Conservation (phyloP, 2,329 filamentous ascomycete species). For the Lachnellula subtilissima region DNA sequence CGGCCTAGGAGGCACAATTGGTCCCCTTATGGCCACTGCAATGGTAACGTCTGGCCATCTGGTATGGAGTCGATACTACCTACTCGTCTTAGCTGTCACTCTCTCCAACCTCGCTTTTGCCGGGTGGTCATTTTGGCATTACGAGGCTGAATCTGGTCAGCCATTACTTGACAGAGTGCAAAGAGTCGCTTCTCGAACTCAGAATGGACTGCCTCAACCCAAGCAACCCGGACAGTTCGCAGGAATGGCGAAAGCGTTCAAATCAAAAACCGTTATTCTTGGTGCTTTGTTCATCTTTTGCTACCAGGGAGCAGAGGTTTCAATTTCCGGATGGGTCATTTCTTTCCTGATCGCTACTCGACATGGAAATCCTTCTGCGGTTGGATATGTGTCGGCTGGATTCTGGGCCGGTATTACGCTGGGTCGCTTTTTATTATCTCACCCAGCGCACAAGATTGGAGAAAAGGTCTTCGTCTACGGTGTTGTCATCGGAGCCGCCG, state of each 20-base stretch:
- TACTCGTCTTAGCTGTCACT: constrained; percentile 57
- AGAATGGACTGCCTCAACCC: constrained; percentile 6
- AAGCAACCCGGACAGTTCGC: constrained; percentile 33
- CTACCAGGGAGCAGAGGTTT: constrained; percentile 81
- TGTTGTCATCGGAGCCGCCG: constrained; percentile 55
- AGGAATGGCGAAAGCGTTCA: constrained; percentile 42
- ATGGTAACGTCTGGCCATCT: constrained; percentile 57
- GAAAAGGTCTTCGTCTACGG: constrained; percentile 65
- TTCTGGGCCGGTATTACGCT: constrained; percentile 72
- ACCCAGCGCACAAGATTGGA: constrained; percentile 61
- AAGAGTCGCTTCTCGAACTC: constrained; percentile 33
- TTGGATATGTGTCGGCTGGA: constrained; percentile 75
- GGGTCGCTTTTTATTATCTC: constrained; percentile 67
- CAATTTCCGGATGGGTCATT: constrained; percentile 81
- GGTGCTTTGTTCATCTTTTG: constrained; percentile 79
- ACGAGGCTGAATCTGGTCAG: constrained; percentile 53
- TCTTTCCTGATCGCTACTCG: constrained; percentile 74
- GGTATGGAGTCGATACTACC: constrained; percentile 69
- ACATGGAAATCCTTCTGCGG: constrained; percentile 61
- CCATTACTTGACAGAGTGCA: constrained; percentile 41
- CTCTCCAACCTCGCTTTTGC: constrained; percentile 52
- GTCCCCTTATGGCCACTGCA: constrained; percentile 69
- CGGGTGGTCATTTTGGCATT: constrained; percentile 65
- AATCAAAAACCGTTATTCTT: constrained; percentile 56
- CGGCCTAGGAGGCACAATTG: constrained; percentile 58